phyloP scores from a whole-genome alignment of 805 yeast genomes.

The Myxozyma sirexii region DNA sequence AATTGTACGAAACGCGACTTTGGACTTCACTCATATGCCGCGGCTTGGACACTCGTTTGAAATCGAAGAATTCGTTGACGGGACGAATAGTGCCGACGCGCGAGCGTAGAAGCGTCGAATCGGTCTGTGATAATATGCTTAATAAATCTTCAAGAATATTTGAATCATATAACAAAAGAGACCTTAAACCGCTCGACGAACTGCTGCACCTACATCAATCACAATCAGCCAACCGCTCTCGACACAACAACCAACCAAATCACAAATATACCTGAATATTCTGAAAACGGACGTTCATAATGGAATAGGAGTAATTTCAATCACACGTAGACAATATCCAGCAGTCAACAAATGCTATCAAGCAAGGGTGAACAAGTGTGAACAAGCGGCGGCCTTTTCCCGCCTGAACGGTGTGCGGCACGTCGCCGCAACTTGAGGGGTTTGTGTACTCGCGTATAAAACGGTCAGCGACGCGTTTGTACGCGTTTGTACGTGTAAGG shows the following conservation, averaged over 20 bases:
- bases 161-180: neutral
- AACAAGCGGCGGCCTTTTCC: too few species aligned
- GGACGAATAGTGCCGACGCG: constrained; percentile 56
- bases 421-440: too few species aligned
- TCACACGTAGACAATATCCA: too few species aligned
- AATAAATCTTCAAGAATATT: neutral
- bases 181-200: constrained; percentile 34
- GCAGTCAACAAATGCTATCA: neutral
- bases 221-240: neutral
- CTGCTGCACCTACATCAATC: constrained; percentile 25
- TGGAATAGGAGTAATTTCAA: neutral
- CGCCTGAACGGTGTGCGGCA: too few species aligned
- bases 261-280: constrained; percentile 23
- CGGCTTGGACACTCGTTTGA: constrained; percentile 88
- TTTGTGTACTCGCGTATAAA: too few species aligned
- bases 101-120: constrained; percentile 26
- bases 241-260: neutral
- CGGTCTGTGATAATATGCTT: constrained; percentile 14
- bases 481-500: too few species aligned
- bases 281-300: constrained; percentile 24
- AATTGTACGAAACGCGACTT: constrained; percentile 81
- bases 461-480: neutral
- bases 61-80: constrained; percentile 91
- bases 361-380: neutral
- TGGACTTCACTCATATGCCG: constrained; percentile 86